Evolutionary conservation across 108 stramenopile species (phyloP).

Genomic region (Mediolabrus comicus): DNA sequence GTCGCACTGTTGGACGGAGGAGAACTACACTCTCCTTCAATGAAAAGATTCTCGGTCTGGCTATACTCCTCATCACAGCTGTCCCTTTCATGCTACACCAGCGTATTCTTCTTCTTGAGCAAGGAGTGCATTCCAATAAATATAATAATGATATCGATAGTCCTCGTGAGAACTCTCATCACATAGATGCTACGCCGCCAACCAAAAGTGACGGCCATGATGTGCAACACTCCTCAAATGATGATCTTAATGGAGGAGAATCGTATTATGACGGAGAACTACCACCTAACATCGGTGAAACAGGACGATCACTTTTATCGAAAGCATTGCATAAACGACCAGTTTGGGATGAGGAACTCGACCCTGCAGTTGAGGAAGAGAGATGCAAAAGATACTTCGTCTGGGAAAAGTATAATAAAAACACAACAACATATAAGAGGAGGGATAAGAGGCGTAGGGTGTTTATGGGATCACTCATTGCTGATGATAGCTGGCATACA

Average conservation of each 20-base stretch:
- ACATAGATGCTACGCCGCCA: too few species aligned
- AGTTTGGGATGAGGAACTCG: constrained; percentile 22
- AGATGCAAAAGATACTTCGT: constrained; percentile 35
- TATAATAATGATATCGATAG: too few species aligned
- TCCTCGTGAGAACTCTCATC: too few species aligned
- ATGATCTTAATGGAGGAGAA: background rate
- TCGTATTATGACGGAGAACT: background rate
- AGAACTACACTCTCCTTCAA: background rate
- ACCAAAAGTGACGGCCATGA: background rate
- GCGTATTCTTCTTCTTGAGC: background rate
- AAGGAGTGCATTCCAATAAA: background rate
- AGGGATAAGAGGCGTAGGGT: constrained; percentile 16
- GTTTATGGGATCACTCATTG: constrained; percentile 56
- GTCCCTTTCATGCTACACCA: background rate
- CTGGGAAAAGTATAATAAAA: constrained; percentile 3
- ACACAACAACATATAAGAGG: constrained; percentile 6
- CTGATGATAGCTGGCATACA: constrained; percentile 61
- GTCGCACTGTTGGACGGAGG: too few species aligned
- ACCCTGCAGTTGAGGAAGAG: constrained; percentile 15
- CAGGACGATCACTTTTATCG: constrained; percentile 11
- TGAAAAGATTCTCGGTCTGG: background rate
- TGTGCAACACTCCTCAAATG: background rate
- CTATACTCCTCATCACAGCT: background rate
- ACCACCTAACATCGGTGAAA: constrained; percentile 8
- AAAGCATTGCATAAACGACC: constrained; percentile 15